Evolutionary conservation across 495 filamentous ascomycete genomes (phyloP).

Genomic region (Chaetomium tenue): DNA sequence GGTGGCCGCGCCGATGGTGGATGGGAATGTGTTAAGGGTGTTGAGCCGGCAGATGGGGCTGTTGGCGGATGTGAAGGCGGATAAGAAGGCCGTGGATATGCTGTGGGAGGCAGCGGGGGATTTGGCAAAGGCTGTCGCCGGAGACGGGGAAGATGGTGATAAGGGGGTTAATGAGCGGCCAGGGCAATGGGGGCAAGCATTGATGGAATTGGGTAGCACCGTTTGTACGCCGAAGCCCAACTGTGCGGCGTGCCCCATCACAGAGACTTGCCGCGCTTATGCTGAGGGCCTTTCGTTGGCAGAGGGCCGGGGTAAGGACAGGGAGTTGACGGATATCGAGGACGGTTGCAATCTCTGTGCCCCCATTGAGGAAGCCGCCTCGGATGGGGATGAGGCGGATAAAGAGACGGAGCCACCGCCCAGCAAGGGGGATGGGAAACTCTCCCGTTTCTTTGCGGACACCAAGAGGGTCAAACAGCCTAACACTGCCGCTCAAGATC

Average conservation of each 20-base stretch:
- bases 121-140: constrained; percentile 40
- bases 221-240: constrained; percentile 49
- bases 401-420: constrained; percentile 1
- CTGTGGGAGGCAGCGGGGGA: constrained; percentile 46
- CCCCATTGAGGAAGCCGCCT: constrained; percentile 32
- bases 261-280: constrained; percentile 44
- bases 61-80: constrained; percentile 42
- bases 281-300: constrained; percentile 38
- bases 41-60: constrained; percentile 46
- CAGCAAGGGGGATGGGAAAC: constrained; percentile 14
- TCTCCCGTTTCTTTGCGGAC: constrained; percentile 36
- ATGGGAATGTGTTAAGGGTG: constrained; percentile 51
- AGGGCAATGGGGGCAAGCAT: constrained; percentile 47
- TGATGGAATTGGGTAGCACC: constrained; percentile 52
- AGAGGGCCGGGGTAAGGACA: background rate
- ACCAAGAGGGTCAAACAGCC: constrained; percentile 6
- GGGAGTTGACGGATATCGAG: constrained; percentile 38
- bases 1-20: constrained; percentile 44
- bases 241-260: constrained; percentile 44
- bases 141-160: constrained; percentile 21
- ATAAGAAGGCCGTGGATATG: constrained; percentile 38
- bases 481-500: background rate
- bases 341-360: constrained; percentile 43
- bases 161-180: constrained; percentile 37
- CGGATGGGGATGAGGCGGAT: constrained; percentile 2